phyloP scores from a whole-genome alignment of 495 filamentous ascomycete genomes.

The Amniculicola lignicola region DNA sequence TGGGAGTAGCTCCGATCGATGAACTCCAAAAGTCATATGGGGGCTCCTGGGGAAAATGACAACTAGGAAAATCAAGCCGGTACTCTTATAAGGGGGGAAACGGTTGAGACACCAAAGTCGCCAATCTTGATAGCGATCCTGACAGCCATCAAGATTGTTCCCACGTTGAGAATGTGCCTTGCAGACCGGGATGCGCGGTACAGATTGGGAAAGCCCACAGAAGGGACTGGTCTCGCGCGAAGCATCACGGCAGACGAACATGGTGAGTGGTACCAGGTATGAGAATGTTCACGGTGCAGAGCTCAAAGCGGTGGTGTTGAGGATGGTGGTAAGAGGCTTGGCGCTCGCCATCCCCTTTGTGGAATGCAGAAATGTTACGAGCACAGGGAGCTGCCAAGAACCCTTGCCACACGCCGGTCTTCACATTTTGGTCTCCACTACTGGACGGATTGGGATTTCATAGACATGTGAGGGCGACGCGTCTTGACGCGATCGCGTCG shows the following conservation, averaged over 20 bases:
- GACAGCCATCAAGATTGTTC: conserved; percentile 20
- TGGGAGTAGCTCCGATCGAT: conserved; percentile 24
- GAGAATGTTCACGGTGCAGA: conserved; percentile 12
- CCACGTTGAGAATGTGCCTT: conserved; percentile 29
- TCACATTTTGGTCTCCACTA: neutral
- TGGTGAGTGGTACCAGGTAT: conserved; percentile 21
- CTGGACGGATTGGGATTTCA: neutral
- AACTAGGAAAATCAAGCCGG: conserved; percentile 6
- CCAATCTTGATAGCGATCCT: conserved; percentile 10
- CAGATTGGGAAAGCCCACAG: conserved; percentile 11
- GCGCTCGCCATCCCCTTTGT: conserved; percentile 8
- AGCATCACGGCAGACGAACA: neutral
- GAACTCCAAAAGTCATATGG: conserved; percentile 4
- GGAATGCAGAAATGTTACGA: conserved; percentile 3
- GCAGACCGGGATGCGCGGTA: conserved; percentile 24
- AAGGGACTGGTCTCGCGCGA: conserved; percentile 10
- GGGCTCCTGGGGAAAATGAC: conserved; percentile 6
- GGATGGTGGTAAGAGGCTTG: conserved; percentile 10
- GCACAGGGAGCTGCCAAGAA: conserved; percentile 7
- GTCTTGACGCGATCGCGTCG: too few relatives aligned
- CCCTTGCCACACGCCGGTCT: conserved; percentile 1
- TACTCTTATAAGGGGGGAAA: conserved; percentile 24
- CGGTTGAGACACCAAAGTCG: conserved; percentile 1
- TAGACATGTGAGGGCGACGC: too few relatives aligned
- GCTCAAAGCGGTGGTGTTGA: conserved; percentile 2